Evolutionary conservation across 139 green algal species (phyloP).

Genomic region (Micractinium sp.): DNA sequence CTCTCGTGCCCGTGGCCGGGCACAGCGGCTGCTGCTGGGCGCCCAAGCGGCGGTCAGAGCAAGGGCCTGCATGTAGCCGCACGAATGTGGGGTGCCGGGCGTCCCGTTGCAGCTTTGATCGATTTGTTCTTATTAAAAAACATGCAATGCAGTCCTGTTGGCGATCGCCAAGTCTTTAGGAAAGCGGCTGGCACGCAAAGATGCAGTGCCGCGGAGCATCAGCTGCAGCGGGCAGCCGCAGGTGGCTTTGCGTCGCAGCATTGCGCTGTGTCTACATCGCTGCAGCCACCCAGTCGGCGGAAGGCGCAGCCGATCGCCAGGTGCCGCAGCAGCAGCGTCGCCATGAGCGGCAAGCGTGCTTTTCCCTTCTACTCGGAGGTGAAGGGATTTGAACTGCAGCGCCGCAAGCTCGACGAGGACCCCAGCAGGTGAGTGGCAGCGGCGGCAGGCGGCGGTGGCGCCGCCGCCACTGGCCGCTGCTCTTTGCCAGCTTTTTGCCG

Average conservation of each 20-base stretch:
- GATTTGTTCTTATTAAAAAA: too few relatives aligned
- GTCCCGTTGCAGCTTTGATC: too few relatives aligned
- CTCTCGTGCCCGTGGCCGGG: not conserved
- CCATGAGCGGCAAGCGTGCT: slow-evolving; percentile 35
- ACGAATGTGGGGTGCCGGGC: too few relatives aligned
- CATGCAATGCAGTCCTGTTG: too few relatives aligned
- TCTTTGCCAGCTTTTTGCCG: not conserved
- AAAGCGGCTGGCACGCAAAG: too few relatives aligned
- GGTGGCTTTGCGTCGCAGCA: too few relatives aligned
- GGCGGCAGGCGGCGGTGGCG: not conserved
- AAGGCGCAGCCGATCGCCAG: too few relatives aligned
- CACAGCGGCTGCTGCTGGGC: not conserved
- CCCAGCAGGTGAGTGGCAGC: slow-evolving; percentile 23
- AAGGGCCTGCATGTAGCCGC: not conserved
- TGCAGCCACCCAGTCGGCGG: too few relatives aligned
- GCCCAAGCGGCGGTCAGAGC: not conserved
- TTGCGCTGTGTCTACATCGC: too few relatives aligned
- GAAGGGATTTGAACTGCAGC: slow-evolving; percentile 42
- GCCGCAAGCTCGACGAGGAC: slow-evolving; percentile 24
- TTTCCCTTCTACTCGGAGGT: slow-evolving; percentile 55
- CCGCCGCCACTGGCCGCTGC: not conserved
- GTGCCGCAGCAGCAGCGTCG: not conserved
- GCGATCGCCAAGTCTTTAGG: too few relatives aligned
- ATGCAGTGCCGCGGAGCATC: too few relatives aligned
- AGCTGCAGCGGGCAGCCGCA: too few relatives aligned